These are phyloP conservation scores for Zasmidium angulare DNA, from an alignment of 2,329 filamentous ascomycete genomes.

Conservation along the genomic window DNA sequence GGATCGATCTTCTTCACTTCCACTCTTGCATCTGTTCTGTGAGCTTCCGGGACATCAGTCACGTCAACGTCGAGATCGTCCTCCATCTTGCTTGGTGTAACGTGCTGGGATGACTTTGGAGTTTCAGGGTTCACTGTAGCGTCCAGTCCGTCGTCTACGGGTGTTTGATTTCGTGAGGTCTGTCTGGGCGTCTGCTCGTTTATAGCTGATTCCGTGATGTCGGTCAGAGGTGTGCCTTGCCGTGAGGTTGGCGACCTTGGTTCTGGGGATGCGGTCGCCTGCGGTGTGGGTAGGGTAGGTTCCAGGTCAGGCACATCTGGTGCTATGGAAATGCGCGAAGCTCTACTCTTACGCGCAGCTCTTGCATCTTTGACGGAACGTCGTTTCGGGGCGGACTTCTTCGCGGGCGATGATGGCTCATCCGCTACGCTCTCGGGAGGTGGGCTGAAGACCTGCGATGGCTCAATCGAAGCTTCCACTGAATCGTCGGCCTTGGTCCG, in stretches of 20 bases:
- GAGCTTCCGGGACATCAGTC: conserved; percentile 18
- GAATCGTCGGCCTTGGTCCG: conserved; percentile 50
- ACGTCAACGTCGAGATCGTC: conserved; percentile 17
- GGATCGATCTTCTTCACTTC: conserved; percentile 69
- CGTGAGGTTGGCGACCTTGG: conserved; percentile 30
- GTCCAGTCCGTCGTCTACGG: conserved; percentile 18
- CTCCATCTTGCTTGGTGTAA: conserved; percentile 10
- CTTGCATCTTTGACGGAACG: conserved; percentile 55
- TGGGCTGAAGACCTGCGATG: conserved; percentile 61
- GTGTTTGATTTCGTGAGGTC: conserved; percentile 16
- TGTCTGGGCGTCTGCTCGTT: conserved; percentile 58
- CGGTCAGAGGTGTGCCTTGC: conserved; percentile 63
- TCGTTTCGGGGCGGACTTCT: conserved; percentile 65
- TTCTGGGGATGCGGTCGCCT: conserved; percentile 42
- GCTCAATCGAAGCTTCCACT: conserved; percentile 58
- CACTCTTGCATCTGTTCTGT: conserved; percentile 30
- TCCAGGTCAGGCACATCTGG: conserved; percentile 29
- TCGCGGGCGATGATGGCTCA: conserved; percentile 56
- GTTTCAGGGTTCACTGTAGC: conserved; percentile 14
- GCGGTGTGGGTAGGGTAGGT: conserved; percentile 50
- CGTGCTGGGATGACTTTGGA: conserved; percentile 10
- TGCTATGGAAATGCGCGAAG: conserved; percentile 40
- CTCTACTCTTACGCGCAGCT: conserved; percentile 40
- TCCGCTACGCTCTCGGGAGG: conserved; percentile 53
- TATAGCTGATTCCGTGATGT: conserved; percentile 68